These are phyloP conservation scores for Fusarium proliferatum DNA, from an alignment of 2,329 filamentous ascomycete species.

Conservation along the genomic window DNA sequence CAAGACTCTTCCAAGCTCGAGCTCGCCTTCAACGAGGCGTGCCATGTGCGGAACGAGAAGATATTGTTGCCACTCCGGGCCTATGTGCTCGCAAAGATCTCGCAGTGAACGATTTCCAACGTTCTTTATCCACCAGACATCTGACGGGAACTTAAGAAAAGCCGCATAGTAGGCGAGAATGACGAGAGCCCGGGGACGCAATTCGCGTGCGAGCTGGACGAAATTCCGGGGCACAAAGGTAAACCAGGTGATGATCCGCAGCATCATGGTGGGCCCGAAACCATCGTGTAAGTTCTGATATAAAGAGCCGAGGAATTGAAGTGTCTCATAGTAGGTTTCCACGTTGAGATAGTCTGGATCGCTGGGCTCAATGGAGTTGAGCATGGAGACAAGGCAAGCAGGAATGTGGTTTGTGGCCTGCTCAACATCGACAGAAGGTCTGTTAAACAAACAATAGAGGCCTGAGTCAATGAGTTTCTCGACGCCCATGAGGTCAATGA, in stretches of 20 bases:
- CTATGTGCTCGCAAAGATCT: conserved; percentile 56
- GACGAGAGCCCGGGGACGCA: conserved; percentile 59
- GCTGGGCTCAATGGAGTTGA: conserved; percentile 55
- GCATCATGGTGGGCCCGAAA: conserved; percentile 56
- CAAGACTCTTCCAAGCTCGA: conserved; percentile 55
- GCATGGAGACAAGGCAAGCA: conserved; percentile 61
- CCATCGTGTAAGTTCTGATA: conserved; percentile 61
- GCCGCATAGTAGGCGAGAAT: conserved; percentile 65
- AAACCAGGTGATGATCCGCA: conserved; percentile 65
- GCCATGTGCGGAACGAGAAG: conserved; percentile 57
- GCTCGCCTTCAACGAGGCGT: conserved; percentile 47
- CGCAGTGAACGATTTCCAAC: conserved; percentile 59
- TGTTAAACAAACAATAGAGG: conserved; percentile 59
- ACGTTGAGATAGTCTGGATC: conserved; percentile 56
- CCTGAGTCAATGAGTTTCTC: conserved; percentile 53
- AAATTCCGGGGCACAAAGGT: conserved; percentile 61
- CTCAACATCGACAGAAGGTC: conserved; percentile 61
- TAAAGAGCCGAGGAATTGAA: conserved; percentile 63
- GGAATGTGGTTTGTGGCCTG: conserved; percentile 57
- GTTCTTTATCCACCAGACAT: conserved; percentile 63
- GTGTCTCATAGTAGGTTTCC: conserved; percentile 57
- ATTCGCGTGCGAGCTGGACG: conserved; percentile 55
- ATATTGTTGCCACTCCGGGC: conserved; percentile 54
- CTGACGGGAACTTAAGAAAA: conserved; percentile 58
- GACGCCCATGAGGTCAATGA: conserved; percentile 53